Percentiles rank a stretch among this genome's conserved stretches.
Conservation (phyloP, 805 yeast genomes). For the Candida ulmi region DNA sequence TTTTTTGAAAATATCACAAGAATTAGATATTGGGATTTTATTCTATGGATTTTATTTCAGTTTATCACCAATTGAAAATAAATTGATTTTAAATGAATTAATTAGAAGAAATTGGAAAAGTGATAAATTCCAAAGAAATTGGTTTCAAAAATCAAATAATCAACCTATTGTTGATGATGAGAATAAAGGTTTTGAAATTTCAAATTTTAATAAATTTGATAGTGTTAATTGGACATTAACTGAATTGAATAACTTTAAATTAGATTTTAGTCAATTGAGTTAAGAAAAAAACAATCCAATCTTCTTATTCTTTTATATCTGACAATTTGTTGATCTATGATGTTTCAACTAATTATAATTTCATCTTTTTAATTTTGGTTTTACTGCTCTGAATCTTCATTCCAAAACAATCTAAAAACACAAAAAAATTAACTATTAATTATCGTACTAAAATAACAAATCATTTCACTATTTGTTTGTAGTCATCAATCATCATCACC, state of each 20-base stretch:
- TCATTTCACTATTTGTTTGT: no score
- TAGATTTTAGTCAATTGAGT: constrained; percentile 8
- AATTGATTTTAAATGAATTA: constrained; percentile 74
- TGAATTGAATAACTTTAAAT: constrained; percentile 12
- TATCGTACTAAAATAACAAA: no score
- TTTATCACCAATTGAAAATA: constrained; percentile 65
- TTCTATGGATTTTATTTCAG: constrained; percentile 86
- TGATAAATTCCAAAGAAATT: constrained; percentile 62
- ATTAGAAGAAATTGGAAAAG: constrained; percentile 74
- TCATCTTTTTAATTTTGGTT: no score
- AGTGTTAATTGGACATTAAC: constrained; percentile 16
- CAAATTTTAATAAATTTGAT: constrained; percentile 18
- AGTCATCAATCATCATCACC: no score
- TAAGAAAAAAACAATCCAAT: background rate
- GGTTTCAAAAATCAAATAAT: constrained; percentile 64
- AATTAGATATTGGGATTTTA: constrained; percentile 27
- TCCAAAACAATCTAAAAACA: no score
- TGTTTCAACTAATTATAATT: no score
- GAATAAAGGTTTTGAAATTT: constrained; percentile 8
- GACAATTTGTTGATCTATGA: no score
- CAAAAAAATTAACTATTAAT: no score
- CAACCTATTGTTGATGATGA: constrained; percentile 5
- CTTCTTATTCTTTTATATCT: no score
- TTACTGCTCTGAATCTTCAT: no score
- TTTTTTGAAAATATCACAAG: constrained; percentile 2